These are phyloP conservation scores for Cladosporium sp. DNA, from an alignment of 2,329 filamentous ascomycete species.

Conservation along the genomic window DNA sequence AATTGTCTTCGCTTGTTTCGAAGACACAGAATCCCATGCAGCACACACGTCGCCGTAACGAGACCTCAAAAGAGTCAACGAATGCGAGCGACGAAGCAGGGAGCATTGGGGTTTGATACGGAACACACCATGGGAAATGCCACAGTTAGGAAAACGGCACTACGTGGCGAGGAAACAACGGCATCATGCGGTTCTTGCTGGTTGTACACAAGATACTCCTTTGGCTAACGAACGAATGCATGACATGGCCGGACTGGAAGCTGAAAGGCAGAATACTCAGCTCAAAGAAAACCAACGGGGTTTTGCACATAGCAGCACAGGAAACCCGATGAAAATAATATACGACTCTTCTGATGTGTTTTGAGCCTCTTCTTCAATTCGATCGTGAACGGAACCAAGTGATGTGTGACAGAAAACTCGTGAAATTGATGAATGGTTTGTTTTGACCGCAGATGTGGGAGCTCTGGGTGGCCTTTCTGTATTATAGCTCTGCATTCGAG, in stretches of 20 bases:
- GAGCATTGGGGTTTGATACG: not conserved
- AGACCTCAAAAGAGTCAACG: not conserved
- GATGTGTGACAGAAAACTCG: not conserved
- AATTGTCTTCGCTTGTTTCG: not conserved
- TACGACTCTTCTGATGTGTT: not conserved
- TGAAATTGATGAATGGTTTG: not conserved
- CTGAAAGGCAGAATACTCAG: not conserved
- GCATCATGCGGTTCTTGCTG: not conserved
- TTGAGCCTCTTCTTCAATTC: not conserved
- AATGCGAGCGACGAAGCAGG: not conserved
- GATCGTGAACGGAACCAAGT: not conserved
- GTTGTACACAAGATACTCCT: not conserved
- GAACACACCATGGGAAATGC: not conserved
- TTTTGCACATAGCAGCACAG: not conserved
- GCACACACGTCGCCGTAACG: not conserved
- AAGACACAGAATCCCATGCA: not conserved
- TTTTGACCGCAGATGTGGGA: not conserved
- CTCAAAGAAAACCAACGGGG: not conserved
- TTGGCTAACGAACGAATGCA: not conserved
- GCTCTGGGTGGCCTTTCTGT: not conserved
- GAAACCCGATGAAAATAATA: not conserved
- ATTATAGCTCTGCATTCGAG: not conserved
- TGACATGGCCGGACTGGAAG: not conserved
- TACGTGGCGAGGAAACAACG: slow-evolving; percentile 3
- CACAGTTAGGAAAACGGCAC: slow-evolving; percentile 2